phyloP scores from a whole-genome alignment of 2,329 filamentous ascomycete species.

The Emmonsiellopsis sp. region DNA sequence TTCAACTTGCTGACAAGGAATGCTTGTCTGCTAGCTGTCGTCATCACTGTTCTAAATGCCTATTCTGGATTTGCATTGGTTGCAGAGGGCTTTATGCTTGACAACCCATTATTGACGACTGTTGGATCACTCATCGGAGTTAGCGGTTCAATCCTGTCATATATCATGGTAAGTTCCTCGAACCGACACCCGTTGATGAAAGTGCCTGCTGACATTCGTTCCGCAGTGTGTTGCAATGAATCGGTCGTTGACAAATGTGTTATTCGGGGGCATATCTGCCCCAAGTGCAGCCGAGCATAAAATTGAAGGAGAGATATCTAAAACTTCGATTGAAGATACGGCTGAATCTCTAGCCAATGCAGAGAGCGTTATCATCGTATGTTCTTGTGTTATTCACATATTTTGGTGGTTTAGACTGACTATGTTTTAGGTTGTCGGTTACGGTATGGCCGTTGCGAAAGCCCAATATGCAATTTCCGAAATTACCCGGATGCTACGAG shows the following conservation, averaged over 20 bases:
- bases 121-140: slow-evolving; percentile 82
- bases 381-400: slow-evolving; percentile 47
- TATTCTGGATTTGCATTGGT: slow-evolving; percentile 87
- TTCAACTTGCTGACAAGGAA: slow-evolving; percentile 10
- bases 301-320: slow-evolving; percentile 69
- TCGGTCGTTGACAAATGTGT: slow-evolving; percentile 73
- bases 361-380: slow-evolving; percentile 72
- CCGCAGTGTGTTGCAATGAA: slow-evolving; percentile 76
- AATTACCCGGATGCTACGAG: slow-evolving; percentile 64
- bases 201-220: background rate
- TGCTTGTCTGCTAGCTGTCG: slow-evolving; percentile 47
- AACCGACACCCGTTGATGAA: background rate
- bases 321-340: slow-evolving; percentile 70
- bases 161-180: slow-evolving; percentile 48
- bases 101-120: slow-evolving; percentile 74
- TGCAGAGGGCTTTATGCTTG: slow-evolving; percentile 84
- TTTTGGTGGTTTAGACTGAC: background rate
- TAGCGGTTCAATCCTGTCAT: slow-evolving; percentile 78
- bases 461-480: slow-evolving; percentile 85
- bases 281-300: slow-evolving; percentile 59
- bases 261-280: slow-evolving; percentile 72
- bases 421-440: slow-evolving; percentile 55
- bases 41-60: slow-evolving; percentile 82
- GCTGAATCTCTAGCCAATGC: slow-evolving; percentile 65
- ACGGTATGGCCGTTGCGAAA: slow-evolving; percentile 91